Conservation (phyloP, 176 grass and related monocot genomes). For the Carex scoparia region DNA sequence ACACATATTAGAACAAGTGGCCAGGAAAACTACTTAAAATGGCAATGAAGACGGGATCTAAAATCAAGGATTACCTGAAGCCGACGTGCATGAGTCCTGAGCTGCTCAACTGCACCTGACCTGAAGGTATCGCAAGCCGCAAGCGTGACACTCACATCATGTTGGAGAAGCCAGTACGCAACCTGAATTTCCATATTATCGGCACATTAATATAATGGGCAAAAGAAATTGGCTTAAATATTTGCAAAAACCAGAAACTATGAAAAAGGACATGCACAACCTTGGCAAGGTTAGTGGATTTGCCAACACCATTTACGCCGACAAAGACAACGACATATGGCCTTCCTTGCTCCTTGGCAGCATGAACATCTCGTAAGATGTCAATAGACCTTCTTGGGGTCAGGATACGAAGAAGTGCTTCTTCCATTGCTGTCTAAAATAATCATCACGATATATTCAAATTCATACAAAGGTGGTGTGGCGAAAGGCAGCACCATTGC, state of each 20-base stretch:
- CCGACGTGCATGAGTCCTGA: constrained; percentile 51
- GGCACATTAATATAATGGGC: neutral
- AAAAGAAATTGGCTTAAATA: neutral
- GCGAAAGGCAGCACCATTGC: neutral
- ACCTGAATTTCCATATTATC: constrained; percentile 38
- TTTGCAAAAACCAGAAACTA: constrained; percentile 23
- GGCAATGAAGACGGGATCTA: neutral
- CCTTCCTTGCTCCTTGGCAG: constrained; percentile 88
- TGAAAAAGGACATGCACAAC: constrained; percentile 29
- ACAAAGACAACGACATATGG: constrained; percentile 93
- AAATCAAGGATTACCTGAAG: constrained; percentile 36
- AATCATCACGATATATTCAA: neutral
- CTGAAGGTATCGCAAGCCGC: constrained; percentile 92
- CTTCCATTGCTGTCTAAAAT: constrained; percentile 86
- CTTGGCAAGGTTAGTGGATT: constrained; percentile 96
- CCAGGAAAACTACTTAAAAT: neutral
- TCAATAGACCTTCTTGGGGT: constrained; percentile 89
- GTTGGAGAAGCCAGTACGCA: constrained; percentile 93
- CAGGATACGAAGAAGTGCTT: constrained; percentile 82
- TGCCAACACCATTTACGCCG: constrained; percentile 95
- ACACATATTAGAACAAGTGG: neutral
- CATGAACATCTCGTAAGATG: constrained; percentile 82
- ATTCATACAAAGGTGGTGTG: neutral
- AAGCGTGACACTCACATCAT: constrained; percentile 81
- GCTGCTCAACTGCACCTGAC: constrained; percentile 68